Evolutionary conservation across 139 green algal genomes (phyloP), one percentile per base, ranked within the genome.

Genomic region (Volvox africanus): DNA sequence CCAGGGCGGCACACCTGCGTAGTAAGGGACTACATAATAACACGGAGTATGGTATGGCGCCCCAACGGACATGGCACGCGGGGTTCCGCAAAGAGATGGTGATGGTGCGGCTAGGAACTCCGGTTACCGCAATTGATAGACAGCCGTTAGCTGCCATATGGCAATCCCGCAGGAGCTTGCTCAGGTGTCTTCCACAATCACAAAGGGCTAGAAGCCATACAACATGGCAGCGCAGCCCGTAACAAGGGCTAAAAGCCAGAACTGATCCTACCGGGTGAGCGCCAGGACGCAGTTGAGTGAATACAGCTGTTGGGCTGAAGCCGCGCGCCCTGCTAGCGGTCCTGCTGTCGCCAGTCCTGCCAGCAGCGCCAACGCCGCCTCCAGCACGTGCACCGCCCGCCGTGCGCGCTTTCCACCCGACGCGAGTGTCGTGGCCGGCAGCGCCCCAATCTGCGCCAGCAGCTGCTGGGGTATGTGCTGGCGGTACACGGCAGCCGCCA

Each of bases 331-430:
- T 26, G 44, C 17, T 19, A 81, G 82, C 19, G 69, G 32, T 61
- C 94, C 94, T 22, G 95, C 89, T 55, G 93, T 73, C 32, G 91
- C 91, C 79, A 97, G 93, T 20, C 82, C 73, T 81, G 96, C 91
- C 88, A 98, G 93, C 92, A 97, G 93, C 30, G 88, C 88, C 26
- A 98, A 92, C 94, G 95, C 92, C 21, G 94, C 94, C 92, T 97
- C 93, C 12, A 94, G 44, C 82, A 96, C 93, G 28, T 93, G 84
- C 76, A 96, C 69, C 28, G 87, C 61, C 16, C 90, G 90, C n/a
- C 87, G 71, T 61, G 84, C 79, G 16, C 73, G 68, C 71, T 87
- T 79, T 32, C 83, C 83, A 26, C 28, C 75, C 0, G 85, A 80
- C 33, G 89, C 37, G 62, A 93, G 90, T n/a, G 88, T 79, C 35